Evolutionary conservation across 2,329 filamentous ascomycete genomes (phyloP).

Genomic region (Alternaria triticimaculans): DNA sequence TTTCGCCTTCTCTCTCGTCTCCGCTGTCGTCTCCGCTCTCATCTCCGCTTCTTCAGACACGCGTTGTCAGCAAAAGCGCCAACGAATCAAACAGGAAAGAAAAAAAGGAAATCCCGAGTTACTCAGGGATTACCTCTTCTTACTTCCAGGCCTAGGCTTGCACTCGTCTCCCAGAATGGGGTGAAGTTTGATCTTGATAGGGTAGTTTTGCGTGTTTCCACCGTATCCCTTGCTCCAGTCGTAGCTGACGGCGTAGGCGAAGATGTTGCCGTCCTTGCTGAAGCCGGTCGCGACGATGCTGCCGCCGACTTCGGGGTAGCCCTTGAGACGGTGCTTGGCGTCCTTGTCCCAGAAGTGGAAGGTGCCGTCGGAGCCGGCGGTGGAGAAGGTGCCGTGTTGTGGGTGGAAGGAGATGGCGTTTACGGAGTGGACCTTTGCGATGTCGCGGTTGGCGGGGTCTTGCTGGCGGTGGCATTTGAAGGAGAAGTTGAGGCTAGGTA

Average conservation of each 20-base stretch:
- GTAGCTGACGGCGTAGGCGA: conserved; percentile 79
- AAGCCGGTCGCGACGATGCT: conserved; percentile 93
- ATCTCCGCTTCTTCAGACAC: neutral
- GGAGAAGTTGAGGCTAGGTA: conserved; percentile 80
- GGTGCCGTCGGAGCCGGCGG: conserved; percentile 91
- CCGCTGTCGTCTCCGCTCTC: neutral
- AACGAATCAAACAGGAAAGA: neutral
- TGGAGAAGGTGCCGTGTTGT: conserved; percentile 96
- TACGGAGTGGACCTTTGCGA: conserved; percentile 90
- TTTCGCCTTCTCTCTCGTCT: neutral
- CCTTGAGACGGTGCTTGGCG: conserved; percentile 63
- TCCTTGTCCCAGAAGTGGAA: conserved; percentile 93
- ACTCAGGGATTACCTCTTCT: conserved; percentile 51
- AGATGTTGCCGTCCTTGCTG: conserved; percentile 75
- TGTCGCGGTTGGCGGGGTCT: conserved; percentile 66
- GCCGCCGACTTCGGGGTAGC: conserved; percentile 69
- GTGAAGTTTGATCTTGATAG: conserved; percentile 60
- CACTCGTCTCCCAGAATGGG: conserved; percentile 57
- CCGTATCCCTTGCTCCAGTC: conserved; percentile 98
- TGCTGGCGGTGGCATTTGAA: conserved; percentile 98
- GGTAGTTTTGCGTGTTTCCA: conserved; percentile 71
- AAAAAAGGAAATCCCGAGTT: neutral
- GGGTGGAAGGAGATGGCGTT: conserved; percentile 99
- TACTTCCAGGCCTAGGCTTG: conserved; percentile 56
- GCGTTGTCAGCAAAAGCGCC: neutral